Evolutionary conservation across 1,284 basidiomycete species (phyloP).

Genomic region (Meripilus lineatus): DNA sequence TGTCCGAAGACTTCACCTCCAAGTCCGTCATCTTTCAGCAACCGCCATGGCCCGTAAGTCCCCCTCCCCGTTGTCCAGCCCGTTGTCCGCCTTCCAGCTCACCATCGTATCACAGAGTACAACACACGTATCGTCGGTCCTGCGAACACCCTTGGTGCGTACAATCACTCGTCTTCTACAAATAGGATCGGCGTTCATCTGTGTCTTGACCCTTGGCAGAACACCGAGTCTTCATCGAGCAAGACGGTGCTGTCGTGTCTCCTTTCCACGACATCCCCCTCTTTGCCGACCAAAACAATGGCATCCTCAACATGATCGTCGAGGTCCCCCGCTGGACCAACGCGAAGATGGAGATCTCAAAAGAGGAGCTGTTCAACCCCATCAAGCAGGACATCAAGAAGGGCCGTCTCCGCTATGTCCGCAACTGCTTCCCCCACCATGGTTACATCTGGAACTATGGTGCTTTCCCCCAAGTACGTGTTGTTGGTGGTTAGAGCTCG

Average conservation of each 20-base stretch:
- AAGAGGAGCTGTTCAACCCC: constrained; percentile 96
- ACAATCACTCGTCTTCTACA: background rate
- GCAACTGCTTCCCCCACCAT: constrained; percentile 99
- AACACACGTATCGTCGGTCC: constrained; percentile 79
- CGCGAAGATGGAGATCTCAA: constrained; percentile 98
- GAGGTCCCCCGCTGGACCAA: constrained; percentile 99
- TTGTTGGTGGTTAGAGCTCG: constrained; percentile 1
- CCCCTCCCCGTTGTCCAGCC: constrained; percentile 7
- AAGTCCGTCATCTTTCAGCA: constrained; percentile 51
- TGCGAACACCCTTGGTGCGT: constrained; percentile 87
- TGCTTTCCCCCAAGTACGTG: constrained; percentile 86
- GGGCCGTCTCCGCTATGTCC: constrained; percentile 94
- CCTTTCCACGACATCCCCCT: constrained; percentile 96
- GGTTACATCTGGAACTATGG: constrained; percentile 99
- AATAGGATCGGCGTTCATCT: constrained; percentile 5
- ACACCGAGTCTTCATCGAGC: constrained; percentile 93
- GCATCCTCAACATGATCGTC: constrained; percentile 97
- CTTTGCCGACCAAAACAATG: constrained; percentile 89
- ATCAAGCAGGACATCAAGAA: constrained; percentile 99
- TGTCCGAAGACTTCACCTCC: constrained; percentile 49
- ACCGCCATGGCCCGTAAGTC: constrained; percentile 57
- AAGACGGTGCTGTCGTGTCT: constrained; percentile 81
- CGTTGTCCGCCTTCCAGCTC: constrained; percentile 5
- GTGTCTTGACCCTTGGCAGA: too few relatives aligned
- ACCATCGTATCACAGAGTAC: constrained; percentile 47